Evolutionary conservation across 1,284 basidiomycete genomes (phyloP).

Genomic region (Cryptococcus sp.): DNA sequence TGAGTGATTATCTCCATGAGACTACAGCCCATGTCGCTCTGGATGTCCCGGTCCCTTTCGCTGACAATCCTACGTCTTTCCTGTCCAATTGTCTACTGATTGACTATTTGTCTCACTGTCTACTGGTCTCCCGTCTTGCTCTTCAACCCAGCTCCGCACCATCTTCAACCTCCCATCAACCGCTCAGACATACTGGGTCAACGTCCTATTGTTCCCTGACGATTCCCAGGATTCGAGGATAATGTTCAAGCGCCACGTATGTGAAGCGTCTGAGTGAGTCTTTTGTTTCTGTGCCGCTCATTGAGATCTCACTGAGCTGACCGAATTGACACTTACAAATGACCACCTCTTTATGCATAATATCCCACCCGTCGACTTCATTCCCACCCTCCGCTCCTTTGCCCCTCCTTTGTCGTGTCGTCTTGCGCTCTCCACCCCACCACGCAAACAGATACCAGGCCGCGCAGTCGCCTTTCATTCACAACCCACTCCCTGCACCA

Average conservation of each 20-base stretch:
- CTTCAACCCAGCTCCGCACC: conserved; percentile 36
- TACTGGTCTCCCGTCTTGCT: not conserved
- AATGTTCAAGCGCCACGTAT: conserved; percentile 54
- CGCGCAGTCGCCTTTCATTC: conserved; percentile 43
- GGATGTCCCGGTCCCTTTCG: no score
- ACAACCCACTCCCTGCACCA: conserved; percentile 35
- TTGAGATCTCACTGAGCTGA: no score
- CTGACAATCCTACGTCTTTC: not conserved
- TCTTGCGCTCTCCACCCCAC: not conserved
- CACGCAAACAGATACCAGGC: conserved; percentile 41
- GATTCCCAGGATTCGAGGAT: conserved; percentile 43
- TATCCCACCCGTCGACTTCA: not conserved
- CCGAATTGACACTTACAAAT: no score
- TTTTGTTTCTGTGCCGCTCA: no score
- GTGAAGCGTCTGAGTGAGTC: conserved; percentile 50
- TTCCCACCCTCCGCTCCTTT: conserved; percentile 1
- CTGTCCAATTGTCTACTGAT: not conserved
- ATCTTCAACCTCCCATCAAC: conserved; percentile 48
- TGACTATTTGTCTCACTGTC: not conserved
- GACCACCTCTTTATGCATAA: not conserved
- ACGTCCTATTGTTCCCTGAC: conserved; percentile 50
- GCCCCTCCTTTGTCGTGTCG: not conserved
- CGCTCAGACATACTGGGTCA: conserved; percentile 48
- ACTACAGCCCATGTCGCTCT: no score
- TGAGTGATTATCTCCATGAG: conserved; percentile 21